Conservation (phyloP, 2,329 filamentous ascomycete species). For the Fusarium luffae region DNA sequence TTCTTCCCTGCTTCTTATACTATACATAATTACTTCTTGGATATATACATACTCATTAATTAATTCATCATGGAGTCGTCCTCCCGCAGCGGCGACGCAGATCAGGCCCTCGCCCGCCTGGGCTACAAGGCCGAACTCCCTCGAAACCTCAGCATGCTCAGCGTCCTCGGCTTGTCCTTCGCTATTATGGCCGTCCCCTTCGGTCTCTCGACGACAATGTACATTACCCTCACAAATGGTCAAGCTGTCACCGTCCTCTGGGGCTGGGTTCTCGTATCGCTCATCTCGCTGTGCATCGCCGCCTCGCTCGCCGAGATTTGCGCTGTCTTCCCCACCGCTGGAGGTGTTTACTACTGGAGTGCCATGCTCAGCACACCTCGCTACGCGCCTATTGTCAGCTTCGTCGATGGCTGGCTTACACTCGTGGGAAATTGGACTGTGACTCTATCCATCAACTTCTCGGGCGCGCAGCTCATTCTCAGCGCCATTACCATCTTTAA, state of each 20-base stretch:
- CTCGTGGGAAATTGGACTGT: constrained; percentile 78
- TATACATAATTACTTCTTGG: not conserved
- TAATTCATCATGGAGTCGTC: constrained; percentile 23
- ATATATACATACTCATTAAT: not conserved
- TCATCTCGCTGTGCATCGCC: constrained; percentile 78
- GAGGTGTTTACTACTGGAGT: constrained; percentile 79
- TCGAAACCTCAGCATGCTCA: constrained; percentile 62
- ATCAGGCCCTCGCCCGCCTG: constrained; percentile 58
- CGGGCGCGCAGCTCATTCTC: constrained; percentile 75
- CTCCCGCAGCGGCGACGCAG: constrained; percentile 47
- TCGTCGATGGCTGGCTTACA: constrained; percentile 80
- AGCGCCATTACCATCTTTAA: constrained; percentile 75
- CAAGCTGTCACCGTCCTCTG: constrained; percentile 79
- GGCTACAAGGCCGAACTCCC: constrained; percentile 63
- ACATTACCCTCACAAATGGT: constrained; percentile 72
- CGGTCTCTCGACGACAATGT: constrained; percentile 61
- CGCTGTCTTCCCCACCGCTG: constrained; percentile 71
- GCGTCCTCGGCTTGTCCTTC: constrained; percentile 61
- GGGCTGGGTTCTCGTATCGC: constrained; percentile 71
- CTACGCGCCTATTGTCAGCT: constrained; percentile 73
- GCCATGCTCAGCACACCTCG: constrained; percentile 70
- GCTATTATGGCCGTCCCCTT: constrained; percentile 64
- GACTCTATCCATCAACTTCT: constrained; percentile 76
- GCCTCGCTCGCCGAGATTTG: constrained; percentile 79
- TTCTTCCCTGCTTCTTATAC: not conserved